Conservation (phyloP, 176 grass and related monocot species). For the Echinochloa phyllopogon region DNA sequence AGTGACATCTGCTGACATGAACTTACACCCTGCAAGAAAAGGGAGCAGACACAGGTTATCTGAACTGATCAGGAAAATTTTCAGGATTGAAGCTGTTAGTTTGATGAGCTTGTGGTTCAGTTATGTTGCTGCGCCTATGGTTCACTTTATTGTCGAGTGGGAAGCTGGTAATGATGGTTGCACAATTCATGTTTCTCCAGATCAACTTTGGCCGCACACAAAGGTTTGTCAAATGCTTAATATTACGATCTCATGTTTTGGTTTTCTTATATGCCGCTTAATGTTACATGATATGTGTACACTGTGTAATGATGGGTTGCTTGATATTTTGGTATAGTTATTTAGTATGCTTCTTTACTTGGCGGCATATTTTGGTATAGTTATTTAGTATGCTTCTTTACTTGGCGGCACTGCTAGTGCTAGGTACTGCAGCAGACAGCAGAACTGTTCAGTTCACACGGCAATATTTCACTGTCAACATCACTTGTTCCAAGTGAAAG, state of each 20-base stretch:
- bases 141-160: conserved; percentile 96
- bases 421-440: neutral
- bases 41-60: conserved; percentile 55
- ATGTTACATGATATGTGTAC: conserved; percentile 40
- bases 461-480: neutral
- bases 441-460: conserved; percentile 14
- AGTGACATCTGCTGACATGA: conserved; percentile 39
- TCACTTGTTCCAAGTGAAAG: neutral
- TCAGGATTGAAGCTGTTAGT: conserved; percentile 95
- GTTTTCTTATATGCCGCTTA: conserved; percentile 14
- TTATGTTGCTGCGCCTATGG: conserved; percentile 75
- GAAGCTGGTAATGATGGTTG: conserved; percentile 72
- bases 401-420: neutral
- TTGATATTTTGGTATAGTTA: conserved; percentile 8
- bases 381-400: conserved; percentile 31
- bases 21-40: conserved; percentile 51
- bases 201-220: conserved; percentile 96
- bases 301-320: conserved; percentile 47
- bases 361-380: neutral
- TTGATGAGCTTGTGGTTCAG: conserved; percentile 92
- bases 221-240: conserved; percentile 63
- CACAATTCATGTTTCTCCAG: conserved; percentile 87
- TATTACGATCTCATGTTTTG: neutral
- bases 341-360: conserved; percentile 34
- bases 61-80: conserved; percentile 76